phyloP scores from a whole-genome alignment of 257 asterid species.

The Solanum paucissectum region DNA sequence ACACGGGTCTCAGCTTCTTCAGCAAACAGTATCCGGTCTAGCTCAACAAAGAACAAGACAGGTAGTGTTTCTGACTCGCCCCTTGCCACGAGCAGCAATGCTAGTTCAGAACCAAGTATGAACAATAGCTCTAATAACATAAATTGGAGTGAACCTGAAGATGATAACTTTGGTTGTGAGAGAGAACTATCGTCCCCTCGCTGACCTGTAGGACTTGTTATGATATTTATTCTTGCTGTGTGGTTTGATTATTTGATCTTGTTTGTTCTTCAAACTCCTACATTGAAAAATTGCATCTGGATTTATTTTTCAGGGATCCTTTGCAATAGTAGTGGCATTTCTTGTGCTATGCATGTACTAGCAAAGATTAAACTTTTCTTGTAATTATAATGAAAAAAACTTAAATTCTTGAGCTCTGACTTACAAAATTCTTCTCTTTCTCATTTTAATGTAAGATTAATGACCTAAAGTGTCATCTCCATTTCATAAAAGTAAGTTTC shows the following conservation, averaged over 20 bases:
- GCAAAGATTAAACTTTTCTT: not conserved
- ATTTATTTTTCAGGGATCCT: constrained; percentile 43
- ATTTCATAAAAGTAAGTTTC: not conserved
- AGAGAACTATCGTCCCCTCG: not conserved
- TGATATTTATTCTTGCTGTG: not conserved
- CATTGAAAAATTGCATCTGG: constrained; percentile 46
- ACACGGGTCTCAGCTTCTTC: constrained; percentile 18
- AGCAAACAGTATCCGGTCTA: constrained; percentile 14
- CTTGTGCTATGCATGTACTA: not conserved
- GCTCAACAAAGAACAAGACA: constrained; percentile 19
- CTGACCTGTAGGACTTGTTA: not conserved
- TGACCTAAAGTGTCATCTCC: not conserved
- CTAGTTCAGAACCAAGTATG: constrained; percentile 32
- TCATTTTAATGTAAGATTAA: not conserved
- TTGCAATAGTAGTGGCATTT: constrained; percentile 34
- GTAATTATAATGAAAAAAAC: not conserved
- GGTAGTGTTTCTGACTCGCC: constrained; percentile 34
- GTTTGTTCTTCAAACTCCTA: not conserved
- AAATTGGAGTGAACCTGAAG: constrained; percentile 13
- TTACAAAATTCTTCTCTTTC: not conserved
- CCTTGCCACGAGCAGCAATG: constrained; percentile 33
- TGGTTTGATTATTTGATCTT: not conserved
- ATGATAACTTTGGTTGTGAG: not conserved
- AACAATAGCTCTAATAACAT: constrained; percentile 16
- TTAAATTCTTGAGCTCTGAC: not conserved